These are phyloP conservation scores for Kurtzmaniella quercitrusa DNA, from an alignment of 1,139 yeast species.

Conservation along the genomic window DNA sequence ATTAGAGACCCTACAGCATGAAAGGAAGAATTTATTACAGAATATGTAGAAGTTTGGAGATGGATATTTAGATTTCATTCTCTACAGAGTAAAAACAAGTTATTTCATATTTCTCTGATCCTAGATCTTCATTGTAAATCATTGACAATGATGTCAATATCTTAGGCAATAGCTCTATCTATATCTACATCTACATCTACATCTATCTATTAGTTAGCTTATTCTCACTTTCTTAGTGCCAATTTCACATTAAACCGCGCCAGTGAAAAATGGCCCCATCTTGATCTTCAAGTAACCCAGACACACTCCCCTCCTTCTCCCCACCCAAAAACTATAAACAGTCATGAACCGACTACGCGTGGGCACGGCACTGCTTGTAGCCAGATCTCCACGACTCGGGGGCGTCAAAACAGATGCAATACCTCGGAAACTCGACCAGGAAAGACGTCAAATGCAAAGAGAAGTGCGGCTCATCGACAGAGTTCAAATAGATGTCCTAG, in stretches of 20 bases:
- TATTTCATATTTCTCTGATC: no score
- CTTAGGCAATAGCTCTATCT: no score
- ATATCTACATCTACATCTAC: background rate
- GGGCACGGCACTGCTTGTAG: background rate
- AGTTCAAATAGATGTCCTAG: background rate
- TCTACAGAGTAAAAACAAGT: no score
- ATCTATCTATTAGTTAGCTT: background rate
- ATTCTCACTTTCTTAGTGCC: background rate
- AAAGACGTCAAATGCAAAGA: background rate
- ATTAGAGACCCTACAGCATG: no score
- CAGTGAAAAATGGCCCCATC: background rate
- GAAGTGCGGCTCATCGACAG: background rate
- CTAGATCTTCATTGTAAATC: no score
- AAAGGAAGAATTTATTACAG: no score
- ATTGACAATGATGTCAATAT: no score
- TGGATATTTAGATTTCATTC: no score
- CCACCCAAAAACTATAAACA: background rate
- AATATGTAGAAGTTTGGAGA: no score
- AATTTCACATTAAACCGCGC: background rate
- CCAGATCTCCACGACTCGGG: background rate
- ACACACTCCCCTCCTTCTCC: background rate
- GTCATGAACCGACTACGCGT: background rate
- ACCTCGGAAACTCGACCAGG: background rate
- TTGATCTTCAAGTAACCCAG: background rate
- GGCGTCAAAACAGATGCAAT: background rate